Evolutionary conservation across 2,329 filamentous ascomycete species (phyloP), one percentile per base, ranked within the genome.

Genomic region (Orbilia quercus): DNA sequence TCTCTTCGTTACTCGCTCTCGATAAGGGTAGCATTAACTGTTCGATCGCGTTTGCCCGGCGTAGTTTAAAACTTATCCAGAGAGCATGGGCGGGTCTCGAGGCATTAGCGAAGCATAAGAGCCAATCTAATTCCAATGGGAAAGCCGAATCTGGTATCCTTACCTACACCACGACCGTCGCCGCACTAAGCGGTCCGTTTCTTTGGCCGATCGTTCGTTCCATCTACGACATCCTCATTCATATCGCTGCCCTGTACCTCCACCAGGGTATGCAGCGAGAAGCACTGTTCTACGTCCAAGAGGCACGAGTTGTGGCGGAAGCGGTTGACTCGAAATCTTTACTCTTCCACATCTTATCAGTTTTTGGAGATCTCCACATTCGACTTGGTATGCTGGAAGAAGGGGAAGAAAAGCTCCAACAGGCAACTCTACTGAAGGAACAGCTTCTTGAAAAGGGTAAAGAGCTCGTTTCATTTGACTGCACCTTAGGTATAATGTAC

Each of bases 191-290:
- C 63, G 88, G 88, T 57, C 88, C 91, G 0, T 85, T 86, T 1
- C 92, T 94, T 77, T 98, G 94, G 94, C 84, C 85, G 4, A 83
- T 96, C 18, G 88, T 95, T 6, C 86, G 87, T 25, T 88, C 89
- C 0, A 84, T 97, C 18, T 89, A 92, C 77, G 85, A 87, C 28
- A 87, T 88, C 64, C 83, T 96, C 12, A 81, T 89, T 71, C 89
- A 92, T 67, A 85, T 96, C 1, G 92, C 92, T 0, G 85, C 86
- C 2, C 83, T 96, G 0, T 96, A 93, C 77, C 88, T 90, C 0
- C 90, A 96, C 75, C 86, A 95, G 75, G 95, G 95, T 25, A 86
- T 96, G 81, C 91, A 92, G 75, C 89, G 91, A 72, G 94, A 98
- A 79, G 94, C 94, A 1, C 82, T 94, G 0, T 95, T 93, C 79